Evolutionary conservation across 495 filamentous ascomycete genomes (phyloP).

Genomic region (Viridothelium virens): DNA sequence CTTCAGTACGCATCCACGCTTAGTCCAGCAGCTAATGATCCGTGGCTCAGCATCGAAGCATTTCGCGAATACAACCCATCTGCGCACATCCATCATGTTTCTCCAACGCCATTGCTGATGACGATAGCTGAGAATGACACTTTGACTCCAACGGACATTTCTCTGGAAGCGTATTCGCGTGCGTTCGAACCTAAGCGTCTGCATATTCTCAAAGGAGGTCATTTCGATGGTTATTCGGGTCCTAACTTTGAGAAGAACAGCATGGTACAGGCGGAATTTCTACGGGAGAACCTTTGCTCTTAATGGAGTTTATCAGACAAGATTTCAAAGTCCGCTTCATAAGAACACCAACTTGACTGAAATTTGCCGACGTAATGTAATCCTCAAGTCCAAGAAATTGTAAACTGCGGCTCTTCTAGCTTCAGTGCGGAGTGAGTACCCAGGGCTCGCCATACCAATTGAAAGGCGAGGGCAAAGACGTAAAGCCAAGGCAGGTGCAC

Average conservation of each 20-base stretch:
- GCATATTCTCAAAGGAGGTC: slow-evolving; percentile 25
- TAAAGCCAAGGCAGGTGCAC: too few species aligned
- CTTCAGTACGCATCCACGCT: not conserved
- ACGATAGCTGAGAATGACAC: slow-evolving; percentile 31
- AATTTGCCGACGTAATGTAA: not conserved
- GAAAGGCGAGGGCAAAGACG: too few species aligned
- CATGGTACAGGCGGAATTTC: slow-evolving; percentile 25
- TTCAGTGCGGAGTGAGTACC: too few species aligned
- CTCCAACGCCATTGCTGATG: slow-evolving; percentile 37
- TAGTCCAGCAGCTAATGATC: not conserved
- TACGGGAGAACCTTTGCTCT: slow-evolving; percentile 23
- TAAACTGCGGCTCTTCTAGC: too few species aligned
- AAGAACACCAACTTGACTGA: not conserved
- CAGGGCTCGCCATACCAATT: too few species aligned
- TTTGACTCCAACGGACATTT: slow-evolving; percentile 25
- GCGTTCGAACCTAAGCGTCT: slow-evolving; percentile 33
- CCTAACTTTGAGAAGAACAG: slow-evolving; percentile 23
- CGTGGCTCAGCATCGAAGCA: slow-evolving; percentile 20
- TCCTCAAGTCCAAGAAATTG: too few species aligned
- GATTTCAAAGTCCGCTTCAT: not conserved
- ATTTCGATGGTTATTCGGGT: slow-evolving; percentile 32
- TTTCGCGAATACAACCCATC: slow-evolving; percentile 30
- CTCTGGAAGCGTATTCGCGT: slow-evolving; percentile 23
- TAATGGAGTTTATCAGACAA: not conserved
- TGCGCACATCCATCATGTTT: slow-evolving; percentile 30